Base-by-base conservation (phyloP, 768 basidiomycete species). In the Leccinum pellstonianum region DNA sequence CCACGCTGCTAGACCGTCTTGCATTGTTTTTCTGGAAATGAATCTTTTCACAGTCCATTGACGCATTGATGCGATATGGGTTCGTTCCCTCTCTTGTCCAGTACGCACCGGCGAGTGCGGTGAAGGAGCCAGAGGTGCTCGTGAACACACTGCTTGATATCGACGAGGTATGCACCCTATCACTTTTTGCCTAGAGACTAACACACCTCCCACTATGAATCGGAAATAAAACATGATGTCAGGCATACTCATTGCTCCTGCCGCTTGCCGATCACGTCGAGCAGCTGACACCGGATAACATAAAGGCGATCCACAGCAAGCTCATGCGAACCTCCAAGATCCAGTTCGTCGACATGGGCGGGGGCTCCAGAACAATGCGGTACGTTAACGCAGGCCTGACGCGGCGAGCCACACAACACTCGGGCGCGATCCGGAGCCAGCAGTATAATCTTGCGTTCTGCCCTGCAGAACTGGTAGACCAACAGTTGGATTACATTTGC, bases 391-490 rank as follows among this genome's bases (percentile, higher is more conserved):
- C 73, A 0, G 72, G 72, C 7, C 56, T 55, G 3, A 75, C 72
- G 6, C 72, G 73, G 6, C 64, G 66, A 19, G 56, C 65, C 27
- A 69, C 72, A 0, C 68, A 72, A 53, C 70, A 61, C 52, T 72
- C 70, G 12, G 72, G 73, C 35, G 63, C 67, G 17, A 66, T 75
- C 11, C 64, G 73, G 27, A 75, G 72, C 47, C 62, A 71, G 0
- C 72, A 73, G 37, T 73, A 73, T 23, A 73, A 75, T 51, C 72
- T 73, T 23, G 72, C 73, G 14, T 73, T 65, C 31, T 73, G 73
- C 35, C 74, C 73, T 11, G 52, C 63, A 3, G 72, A 72, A 21
- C 19, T 64, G 27, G 73, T 73, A 3, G 73, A 73, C 38, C 70
- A 73, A 29, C 73, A 73, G 41, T 38, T 73, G 33, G 73, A 73